A percentile compares a stretch with the other conserved stretches of the same genome.
Evolutionary conservation across 768 basidiomycete genomes (phyloP).

Genomic region (Postia placenta): DNA sequence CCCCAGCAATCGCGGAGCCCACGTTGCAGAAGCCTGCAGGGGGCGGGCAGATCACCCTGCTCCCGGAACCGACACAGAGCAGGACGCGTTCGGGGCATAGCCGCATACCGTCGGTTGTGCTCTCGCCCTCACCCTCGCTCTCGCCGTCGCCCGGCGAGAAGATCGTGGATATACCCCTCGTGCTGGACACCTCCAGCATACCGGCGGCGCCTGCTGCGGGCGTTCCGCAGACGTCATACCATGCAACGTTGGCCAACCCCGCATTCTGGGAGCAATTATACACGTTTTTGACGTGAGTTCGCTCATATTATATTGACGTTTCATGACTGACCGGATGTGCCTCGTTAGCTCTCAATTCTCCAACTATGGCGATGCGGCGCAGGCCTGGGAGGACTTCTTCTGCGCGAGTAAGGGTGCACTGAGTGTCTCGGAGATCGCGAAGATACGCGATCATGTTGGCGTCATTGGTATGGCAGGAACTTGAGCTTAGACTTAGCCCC

Average conservation of each 20-base stretch:
- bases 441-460: slow-evolving; percentile 84
- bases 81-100: slow-evolving; percentile 41
- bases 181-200: slow-evolving; percentile 53
- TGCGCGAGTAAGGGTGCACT: slow-evolving; percentile 74
- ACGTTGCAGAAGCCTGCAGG: slow-evolving; percentile 17
- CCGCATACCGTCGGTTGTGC: slow-evolving; percentile 71
- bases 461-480: slow-evolving; percentile 86
- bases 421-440: slow-evolving; percentile 83
- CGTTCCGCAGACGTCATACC: slow-evolving; percentile 42
- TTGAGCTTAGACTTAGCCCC: slow-evolving; percentile 22
- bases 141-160: slow-evolving; percentile 37
- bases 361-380: slow-evolving; percentile 54
- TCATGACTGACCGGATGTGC: not conserved
- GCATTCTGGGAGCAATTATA: slow-evolving; percentile 75
- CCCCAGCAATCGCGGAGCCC: slow-evolving; percentile 3
- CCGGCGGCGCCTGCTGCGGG: slow-evolving; percentile 29
- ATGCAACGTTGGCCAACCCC: slow-evolving; percentile 65
- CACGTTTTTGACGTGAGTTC: slow-evolving; percentile 53
- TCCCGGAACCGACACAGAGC: slow-evolving; percentile 18
- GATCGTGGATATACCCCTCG: slow-evolving; percentile 57
- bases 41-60: slow-evolving; percentile 12
- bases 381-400: slow-evolving; percentile 85
- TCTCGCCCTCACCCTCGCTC: slow-evolving; percentile 68
- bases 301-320: not conserved
- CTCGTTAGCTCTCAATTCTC: slow-evolving; percentile 52